Evolutionary conservation across 495 filamentous ascomycete genomes (phyloP).

Genomic region (Aspergillus sparsus): DNA sequence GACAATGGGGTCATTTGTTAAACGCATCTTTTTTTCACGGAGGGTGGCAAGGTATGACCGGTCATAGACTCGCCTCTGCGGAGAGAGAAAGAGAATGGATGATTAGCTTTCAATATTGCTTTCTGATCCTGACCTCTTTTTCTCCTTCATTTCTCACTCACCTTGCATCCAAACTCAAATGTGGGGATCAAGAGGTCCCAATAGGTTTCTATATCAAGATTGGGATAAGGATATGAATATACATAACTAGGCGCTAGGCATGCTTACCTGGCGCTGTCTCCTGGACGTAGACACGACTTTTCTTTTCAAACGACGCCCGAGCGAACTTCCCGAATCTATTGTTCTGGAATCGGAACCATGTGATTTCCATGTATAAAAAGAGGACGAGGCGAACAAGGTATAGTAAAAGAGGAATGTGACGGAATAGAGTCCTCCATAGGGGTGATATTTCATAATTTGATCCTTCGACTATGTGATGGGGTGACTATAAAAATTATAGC

Average conservation of each 20-base stretch:
- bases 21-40: constrained; percentile 16
- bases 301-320: constrained; percentile 10
- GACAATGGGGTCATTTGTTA: constrained; percentile 18
- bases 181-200: constrained; percentile 19
- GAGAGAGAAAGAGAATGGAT: not conserved
- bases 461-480: constrained; percentile 17
- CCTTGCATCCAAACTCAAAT: constrained; percentile 24
- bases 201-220: constrained; percentile 8
- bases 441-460: constrained; percentile 11
- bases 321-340: constrained; percentile 11
- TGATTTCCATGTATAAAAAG: constrained; percentile 22
- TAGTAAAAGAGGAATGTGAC: constrained; percentile 13
- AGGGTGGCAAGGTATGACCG: constrained; percentile 27
- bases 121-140: too few species aligned
- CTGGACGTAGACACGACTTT: constrained; percentile 12
- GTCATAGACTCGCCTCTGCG: constrained; percentile 25
- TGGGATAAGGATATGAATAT: not conserved
- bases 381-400: constrained; percentile 18
- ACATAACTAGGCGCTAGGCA: not conserved
- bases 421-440: constrained; percentile 11
- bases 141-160: not conserved
- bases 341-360: constrained; percentile 19
- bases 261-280: constrained; percentile 15
- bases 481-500: constrained; percentile 10
- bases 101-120: not conserved